Base-by-base conservation (phyloP, 306 rosid species). In the Notholithocarpus densiflorus region DNA sequence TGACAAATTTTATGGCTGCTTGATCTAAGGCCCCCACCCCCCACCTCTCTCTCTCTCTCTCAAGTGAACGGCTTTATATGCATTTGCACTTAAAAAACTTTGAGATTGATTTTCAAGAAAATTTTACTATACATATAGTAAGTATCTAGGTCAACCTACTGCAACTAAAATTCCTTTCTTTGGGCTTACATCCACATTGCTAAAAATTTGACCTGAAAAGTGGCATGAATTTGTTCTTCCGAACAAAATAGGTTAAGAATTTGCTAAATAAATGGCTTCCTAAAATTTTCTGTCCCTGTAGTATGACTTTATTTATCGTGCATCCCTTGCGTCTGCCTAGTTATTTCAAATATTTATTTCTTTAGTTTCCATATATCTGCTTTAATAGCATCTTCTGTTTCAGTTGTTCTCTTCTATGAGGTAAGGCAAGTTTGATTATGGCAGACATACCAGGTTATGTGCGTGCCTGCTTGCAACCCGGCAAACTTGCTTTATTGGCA, bases 371-470 rank as follows among this genome's bases (percentile, higher is more conserved):
- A 45, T 72, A 8, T 26, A 69, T 74, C 66, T 31, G 19, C 65
- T 70, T 69, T 62, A 14, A 5, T 60, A 72, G 69, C 54, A 32
- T 64, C n/a, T 71, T 69, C 55, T 54, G 73, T 82, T 87, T 77
- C 92, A 89, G 94, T 59, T 82, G 77, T 77, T 76, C 69, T 75
- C 76, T 76, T 80, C 34, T 77, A 66, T 75, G 86, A 72, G 76
- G 87, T 92, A 93, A 86, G 87, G 83, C 84, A 86, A 84, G n/a
- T 43, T 54, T 83, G 83, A 57, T 80, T 76, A 94, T 94, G 98
- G 84, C 94, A 56, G 98, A 94, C 72, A 72, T 92, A 88, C 97
- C 97, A 2, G 84, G 89, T 71, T 84, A 93, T 83, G 2, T 94
- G 45, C 88, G 81, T 54, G 81, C 88, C 77, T 94, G 97, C 84